Evolutionary conservation across 2,329 filamentous ascomycete species (phyloP).

Genomic region (Apiospora aurea): DNA sequence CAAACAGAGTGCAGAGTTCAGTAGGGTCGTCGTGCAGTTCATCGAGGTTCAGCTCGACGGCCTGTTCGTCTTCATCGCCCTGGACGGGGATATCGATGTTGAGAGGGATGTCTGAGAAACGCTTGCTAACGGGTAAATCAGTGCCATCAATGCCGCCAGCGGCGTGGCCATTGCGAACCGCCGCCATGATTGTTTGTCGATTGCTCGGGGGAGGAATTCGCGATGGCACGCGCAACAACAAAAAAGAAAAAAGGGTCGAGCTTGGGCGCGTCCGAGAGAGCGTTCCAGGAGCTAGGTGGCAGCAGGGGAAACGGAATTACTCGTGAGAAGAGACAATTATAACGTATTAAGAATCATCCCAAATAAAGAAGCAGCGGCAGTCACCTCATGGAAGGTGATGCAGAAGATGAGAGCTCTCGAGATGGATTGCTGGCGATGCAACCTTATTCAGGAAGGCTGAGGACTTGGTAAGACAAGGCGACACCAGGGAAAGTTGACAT

Average conservation of each 20-base stretch:
- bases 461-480: constrained; percentile 2
- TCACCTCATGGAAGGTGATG: constrained; percentile 15
- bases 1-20: constrained; percentile 91
- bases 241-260: constrained; percentile 6
- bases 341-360: background rate
- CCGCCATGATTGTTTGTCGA: constrained; percentile 21
- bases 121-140: constrained; percentile 54
- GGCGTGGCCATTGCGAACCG: constrained; percentile 47
- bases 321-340: background rate
- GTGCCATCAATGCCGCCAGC: constrained; percentile 53
- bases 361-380: background rate
- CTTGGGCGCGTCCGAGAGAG: background rate
- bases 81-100: constrained; percentile 73
- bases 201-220: constrained; percentile 3
- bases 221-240: background rate
- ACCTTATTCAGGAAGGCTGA: background rate
- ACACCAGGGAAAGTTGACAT: background rate
- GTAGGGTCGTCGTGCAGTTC: constrained; percentile 92
- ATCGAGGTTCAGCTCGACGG: constrained; percentile 91
- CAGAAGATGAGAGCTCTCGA: constrained; percentile 1
- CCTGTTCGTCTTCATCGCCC: constrained; percentile 70
- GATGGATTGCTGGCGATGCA: constrained; percentile 7
- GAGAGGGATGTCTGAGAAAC: constrained; percentile 70
- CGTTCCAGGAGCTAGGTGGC: background rate
- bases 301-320: background rate